phyloP scores from a whole-genome alignment of 2,329 filamentous ascomycete species.

The Penicillium sp. region DNA sequence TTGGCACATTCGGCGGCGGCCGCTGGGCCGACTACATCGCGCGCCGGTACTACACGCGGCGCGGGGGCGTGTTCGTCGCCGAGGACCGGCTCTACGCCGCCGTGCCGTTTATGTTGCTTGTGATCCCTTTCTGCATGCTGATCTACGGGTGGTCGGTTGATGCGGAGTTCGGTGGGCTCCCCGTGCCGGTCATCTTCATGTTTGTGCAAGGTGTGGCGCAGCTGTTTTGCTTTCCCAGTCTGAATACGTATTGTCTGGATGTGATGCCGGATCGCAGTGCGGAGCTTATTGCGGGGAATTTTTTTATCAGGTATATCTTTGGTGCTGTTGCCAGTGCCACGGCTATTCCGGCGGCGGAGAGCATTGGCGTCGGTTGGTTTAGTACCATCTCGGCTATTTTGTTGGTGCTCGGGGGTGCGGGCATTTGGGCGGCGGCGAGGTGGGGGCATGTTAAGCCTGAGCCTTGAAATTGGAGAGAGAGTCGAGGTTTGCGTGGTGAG shows the following conservation, averaged over 20 bases:
- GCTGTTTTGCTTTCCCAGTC: conserved; percentile 73
- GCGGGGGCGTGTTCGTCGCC: conserved; percentile 62
- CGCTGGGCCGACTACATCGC: conserved; percentile 71
- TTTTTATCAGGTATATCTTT: conserved; percentile 76
- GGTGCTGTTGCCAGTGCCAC: conserved; percentile 72
- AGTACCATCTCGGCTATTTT: conserved; percentile 66
- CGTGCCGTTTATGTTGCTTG: conserved; percentile 60
- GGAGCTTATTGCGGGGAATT: conserved; percentile 81
- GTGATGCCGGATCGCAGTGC: conserved; percentile 73
- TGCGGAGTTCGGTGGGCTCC: conserved; percentile 58
- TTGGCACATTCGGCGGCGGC: conserved; percentile 74
- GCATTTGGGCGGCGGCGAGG: conserved; percentile 1
- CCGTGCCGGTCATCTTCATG: conserved; percentile 70
- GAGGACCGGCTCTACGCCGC: conserved; percentile 70
- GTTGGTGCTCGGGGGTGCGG: background rate
- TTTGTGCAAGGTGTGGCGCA: conserved; percentile 77
- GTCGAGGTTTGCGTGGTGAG: too few relatives aligned
- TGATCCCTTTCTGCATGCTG: conserved; percentile 68
- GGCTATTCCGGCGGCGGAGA: conserved; percentile 74
- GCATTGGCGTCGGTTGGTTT: conserved; percentile 81
- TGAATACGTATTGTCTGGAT: conserved; percentile 83
- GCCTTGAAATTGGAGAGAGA: background rate
- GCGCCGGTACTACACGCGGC: conserved; percentile 66
- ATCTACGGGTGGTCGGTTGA: conserved; percentile 71
- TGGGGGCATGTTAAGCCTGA: background rate